Percentiles rank a stretch among this genome's conserved stretches.
Evolutionary conservation across 2,329 filamentous ascomycete species (phyloP).

Genomic region (Fusarium fujikuroi): DNA sequence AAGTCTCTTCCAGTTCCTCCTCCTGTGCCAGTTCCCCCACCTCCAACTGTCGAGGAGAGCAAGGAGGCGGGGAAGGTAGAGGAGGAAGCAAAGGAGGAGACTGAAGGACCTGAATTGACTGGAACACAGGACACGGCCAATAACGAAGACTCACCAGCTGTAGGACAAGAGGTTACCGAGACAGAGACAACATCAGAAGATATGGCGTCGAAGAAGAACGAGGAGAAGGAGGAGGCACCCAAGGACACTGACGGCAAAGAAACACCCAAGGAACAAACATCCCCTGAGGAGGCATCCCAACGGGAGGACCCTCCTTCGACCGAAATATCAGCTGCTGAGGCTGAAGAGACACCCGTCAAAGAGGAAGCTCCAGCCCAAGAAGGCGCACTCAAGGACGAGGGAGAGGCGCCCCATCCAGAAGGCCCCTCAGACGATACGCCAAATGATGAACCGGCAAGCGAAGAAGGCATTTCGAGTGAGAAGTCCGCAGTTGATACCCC

Average conservation of each 20-base stretch:
- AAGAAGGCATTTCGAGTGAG: conserved; percentile 1
- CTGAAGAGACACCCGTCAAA: conserved; percentile 2
- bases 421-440: conserved; percentile 7
- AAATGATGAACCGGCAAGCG: conserved; percentile 12
- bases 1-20: conserved; percentile 4
- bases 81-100: conserved; percentile 29
- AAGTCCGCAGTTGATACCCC: background rate
- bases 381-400: background rate
- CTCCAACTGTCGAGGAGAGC: conserved; percentile 14
- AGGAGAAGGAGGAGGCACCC: conserved; percentile 7
- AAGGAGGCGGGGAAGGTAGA: conserved; percentile 35
- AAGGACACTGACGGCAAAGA: conserved; percentile 14
- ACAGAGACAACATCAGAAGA: conserved; percentile 11
- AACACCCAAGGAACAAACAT: conserved; percentile 14
- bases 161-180: conserved; percentile 3
- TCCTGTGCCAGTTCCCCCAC: conserved; percentile 4
- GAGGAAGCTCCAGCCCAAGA: conserved; percentile 11
- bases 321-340: conserved; percentile 6
- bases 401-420: conserved; percentile 12
- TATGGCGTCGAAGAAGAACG: conserved; percentile 14
- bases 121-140: conserved; percentile 24
- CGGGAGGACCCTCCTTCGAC: conserved; percentile 3
- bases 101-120: conserved; percentile 17
- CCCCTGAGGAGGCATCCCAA: conserved; percentile 6
- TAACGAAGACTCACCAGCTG: conserved; percentile 7